Base-by-base conservation (phyloP, 768 basidiomycete genomes). In the Cystofilobasidium bisporidii region DNA sequence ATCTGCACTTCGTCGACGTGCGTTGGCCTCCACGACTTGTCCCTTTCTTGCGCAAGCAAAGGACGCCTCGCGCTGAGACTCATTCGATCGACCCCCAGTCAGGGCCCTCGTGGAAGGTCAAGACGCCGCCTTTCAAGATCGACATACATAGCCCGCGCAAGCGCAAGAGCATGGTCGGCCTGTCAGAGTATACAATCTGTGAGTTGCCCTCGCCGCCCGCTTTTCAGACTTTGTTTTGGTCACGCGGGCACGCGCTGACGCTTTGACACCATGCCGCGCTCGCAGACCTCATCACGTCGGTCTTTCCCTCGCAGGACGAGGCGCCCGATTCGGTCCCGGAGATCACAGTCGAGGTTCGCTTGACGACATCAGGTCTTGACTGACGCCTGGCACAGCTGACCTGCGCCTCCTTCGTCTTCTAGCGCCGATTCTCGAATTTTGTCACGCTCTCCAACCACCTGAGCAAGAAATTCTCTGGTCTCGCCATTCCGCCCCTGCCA, bases 351-450 rank as follows among this genome's bases (percentile, higher is more conserved):
- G 53, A 56, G 53, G 53, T 56, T n/a, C n/a, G n/a, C n/a, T n/a
- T n/a, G n/a, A n/a, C n/a, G n/a, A n/a, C n/a, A n/a, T n/a, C n/a
- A n/a, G n/a, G n/a, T n/a, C n/a, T n/a, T n/a, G n/a, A n/a, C n/a
- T n/a, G n/a, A n/a, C n/a, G n/a, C n/a, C n/a, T n/a, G n/a, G n/a
- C n/a, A n/a, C n/a, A n/a, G n/a, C n/a, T n/a, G n/a, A n/a, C n/a
- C n/a, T n/a, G n/a, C n/a, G n/a, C n/a, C 3, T 4, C 10, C 15
- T 18, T 41, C 12, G 36, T 53, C 0, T 89, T 91, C 43, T 81
- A 86, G 43, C 82, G 90, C 15, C 85, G 90, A 10, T 93, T 88
- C 78, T 89, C 89, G 4, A 87, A 91, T 67, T 93, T 93, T 72
- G 84, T 86, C 32, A 81, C 85, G 60, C 80, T 93, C 36, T 86